Percentiles rank a stretch among this genome's conserved stretches.
These are phyloP conservation scores for Candida frijolesensis DNA, from an alignment of 1,139 yeast species.

Conservation along the genomic window DNA sequence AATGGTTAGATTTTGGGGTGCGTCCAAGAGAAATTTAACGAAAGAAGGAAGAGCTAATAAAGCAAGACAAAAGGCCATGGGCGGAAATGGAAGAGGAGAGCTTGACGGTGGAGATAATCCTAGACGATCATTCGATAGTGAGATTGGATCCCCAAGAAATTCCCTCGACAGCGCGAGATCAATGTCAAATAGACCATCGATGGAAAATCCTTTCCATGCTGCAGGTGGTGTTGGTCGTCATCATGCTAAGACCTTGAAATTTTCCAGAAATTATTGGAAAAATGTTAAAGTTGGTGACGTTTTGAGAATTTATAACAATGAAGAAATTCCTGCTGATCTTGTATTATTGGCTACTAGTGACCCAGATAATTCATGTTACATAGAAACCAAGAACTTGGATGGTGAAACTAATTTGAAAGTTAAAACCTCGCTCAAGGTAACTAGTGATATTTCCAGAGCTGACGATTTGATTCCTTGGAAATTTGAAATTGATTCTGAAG, in stretches of 20 bases:
- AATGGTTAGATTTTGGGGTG: slow-evolving; percentile 30
- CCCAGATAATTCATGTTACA: slow-evolving; percentile 55
- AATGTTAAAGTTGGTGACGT: slow-evolving; percentile 58
- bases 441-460: slow-evolving; percentile 35
- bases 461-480: slow-evolving; percentile 43
- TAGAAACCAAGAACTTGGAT: slow-evolving; percentile 61
- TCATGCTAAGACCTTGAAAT: slow-evolving; percentile 28
- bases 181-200: slow-evolving; percentile 23
- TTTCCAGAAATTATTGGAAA: slow-evolving; percentile 50
- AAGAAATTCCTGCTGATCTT: slow-evolving; percentile 61
- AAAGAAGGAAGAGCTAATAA: slow-evolving; percentile 42
- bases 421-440: slow-evolving; percentile 38
- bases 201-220: slow-evolving; percentile 27
- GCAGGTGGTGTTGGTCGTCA: slow-evolving; percentile 12
- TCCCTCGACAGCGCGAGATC: slow-evolving; percentile 19
- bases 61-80: slow-evolving; percentile 22
- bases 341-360: slow-evolving; percentile 54
- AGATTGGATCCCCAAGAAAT: slow-evolving; percentile 19
- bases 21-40: slow-evolving; percentile 34
- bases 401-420: slow-evolving; percentile 64
- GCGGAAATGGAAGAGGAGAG: slow-evolving; percentile 10
- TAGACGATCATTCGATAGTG: slow-evolving; percentile 42
- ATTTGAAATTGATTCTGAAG: slow-evolving; percentile 54
- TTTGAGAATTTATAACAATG: slow-evolving; percentile 53
- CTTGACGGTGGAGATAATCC: slow-evolving; percentile 12